A percentile compares a stretch with the other conserved stretches of the same genome.
phyloP scores from a whole-genome alignment of 495 filamentous ascomycete genomes.

The Lepraria neglecta region DNA sequence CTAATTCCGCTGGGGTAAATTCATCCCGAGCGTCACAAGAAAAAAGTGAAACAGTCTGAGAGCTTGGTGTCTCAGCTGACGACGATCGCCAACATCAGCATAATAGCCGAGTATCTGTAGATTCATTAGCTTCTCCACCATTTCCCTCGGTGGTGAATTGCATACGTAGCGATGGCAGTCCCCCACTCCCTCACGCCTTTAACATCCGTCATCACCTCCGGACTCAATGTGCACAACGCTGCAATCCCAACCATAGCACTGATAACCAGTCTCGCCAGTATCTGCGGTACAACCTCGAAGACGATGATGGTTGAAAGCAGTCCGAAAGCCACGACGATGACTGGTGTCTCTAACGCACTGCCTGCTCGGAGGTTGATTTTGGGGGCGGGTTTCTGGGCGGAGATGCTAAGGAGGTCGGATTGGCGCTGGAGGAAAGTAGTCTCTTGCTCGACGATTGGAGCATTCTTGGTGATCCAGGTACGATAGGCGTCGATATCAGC shows the following conservation, averaged over 20 bases:
- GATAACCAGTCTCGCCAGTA: conserved; percentile 26
- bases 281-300: conserved; percentile 45
- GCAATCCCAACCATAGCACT: conserved; percentile 24
- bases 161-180: conserved; percentile 17
- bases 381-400: conserved; percentile 18
- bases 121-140: not conserved
- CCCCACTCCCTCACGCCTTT: conserved; percentile 11
- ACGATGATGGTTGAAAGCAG: conserved; percentile 55
- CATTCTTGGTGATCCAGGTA: conserved; percentile 54
- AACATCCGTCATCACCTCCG: conserved; percentile 18
- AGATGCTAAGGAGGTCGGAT: conserved; percentile 59
- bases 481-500: conserved; percentile 60
- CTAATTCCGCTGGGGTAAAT: not conserved
- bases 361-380: conserved; percentile 9
- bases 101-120: conserved; percentile 23
- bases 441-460: conserved; percentile 60
- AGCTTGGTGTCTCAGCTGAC: conserved; percentile 14
- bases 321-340: conserved; percentile 48
- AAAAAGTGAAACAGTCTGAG: not conserved
- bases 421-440: conserved; percentile 59
- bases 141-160: not conserved
- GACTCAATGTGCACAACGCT: conserved; percentile 16
- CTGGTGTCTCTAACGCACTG: conserved; percentile 35
- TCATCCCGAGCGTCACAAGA: not conserved
- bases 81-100: conserved; percentile 24